These are phyloP conservation scores for Erysimum cheiri DNA, from an alignment of 441 rosid genomes.

Conservation along the genomic window DNA sequence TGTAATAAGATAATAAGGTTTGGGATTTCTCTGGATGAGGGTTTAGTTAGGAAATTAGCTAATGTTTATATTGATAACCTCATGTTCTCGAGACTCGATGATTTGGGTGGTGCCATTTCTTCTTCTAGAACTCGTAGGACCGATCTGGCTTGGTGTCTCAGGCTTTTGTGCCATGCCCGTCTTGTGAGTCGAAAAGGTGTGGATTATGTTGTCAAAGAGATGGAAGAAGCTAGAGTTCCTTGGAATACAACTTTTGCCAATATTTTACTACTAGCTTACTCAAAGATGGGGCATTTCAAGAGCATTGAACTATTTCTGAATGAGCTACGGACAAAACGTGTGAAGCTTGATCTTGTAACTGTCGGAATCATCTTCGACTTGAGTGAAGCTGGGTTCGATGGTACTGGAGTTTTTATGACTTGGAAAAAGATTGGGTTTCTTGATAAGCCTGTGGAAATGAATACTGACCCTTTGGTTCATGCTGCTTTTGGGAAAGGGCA, in stretches of 20 bases:
- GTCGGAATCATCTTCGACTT: slow-evolving; percentile 68
- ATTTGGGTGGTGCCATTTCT: slow-evolving; percentile 57
- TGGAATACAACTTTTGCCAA: slow-evolving; percentile 62
- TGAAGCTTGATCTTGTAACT: slow-evolving; percentile 73
- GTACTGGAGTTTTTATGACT: slow-evolving; percentile 48
- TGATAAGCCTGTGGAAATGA: slow-evolving; percentile 53
- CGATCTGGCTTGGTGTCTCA: slow-evolving; percentile 68
- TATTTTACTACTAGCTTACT: slow-evolving; percentile 56
- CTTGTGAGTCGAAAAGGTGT: slow-evolving; percentile 67
- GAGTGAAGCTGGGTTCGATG: slow-evolving; percentile 51
- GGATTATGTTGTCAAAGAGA: slow-evolving; percentile 53
- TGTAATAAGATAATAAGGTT: slow-evolving; percentile 49
- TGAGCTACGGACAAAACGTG: slow-evolving; percentile 38
- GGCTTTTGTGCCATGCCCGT: slow-evolving; percentile 68
- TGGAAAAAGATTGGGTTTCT: slow-evolving; percentile 71
- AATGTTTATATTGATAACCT: slow-evolving; percentile 57
- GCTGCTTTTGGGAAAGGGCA: slow-evolving; percentile 68
- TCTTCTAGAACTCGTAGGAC: slow-evolving; percentile 52
- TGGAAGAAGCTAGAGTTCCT: slow-evolving; percentile 58
- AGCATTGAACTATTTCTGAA: slow-evolving; percentile 48
- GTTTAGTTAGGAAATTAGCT: slow-evolving; percentile 63
- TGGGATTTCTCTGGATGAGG: slow-evolving; percentile 53
- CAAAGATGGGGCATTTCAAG: slow-evolving; percentile 65
- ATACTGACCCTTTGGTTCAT: slow-evolving; percentile 70
- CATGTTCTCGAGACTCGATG: slow-evolving; percentile 77